Percentiles rank a stretch among this genome's conserved stretches.
phyloP scores from a whole-genome alignment of 2,329 filamentous ascomycete genomes.

The Arthrinium phaeospermum region DNA sequence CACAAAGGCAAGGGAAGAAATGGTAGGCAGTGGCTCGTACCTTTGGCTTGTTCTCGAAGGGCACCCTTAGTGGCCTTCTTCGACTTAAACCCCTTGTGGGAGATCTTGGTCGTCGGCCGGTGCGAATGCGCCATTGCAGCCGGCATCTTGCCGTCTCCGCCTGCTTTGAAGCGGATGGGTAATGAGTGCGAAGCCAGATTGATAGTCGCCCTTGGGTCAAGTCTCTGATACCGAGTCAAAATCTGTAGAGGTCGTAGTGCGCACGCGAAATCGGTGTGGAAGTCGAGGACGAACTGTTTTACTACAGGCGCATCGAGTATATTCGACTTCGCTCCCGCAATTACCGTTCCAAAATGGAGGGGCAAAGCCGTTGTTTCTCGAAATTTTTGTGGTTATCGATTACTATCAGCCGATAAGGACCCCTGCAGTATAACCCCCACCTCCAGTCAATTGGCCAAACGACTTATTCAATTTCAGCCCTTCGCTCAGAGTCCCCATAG shows the following conservation, averaged over 20 bases:
- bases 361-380: constrained; percentile 5
- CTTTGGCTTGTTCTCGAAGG: constrained; percentile 84
- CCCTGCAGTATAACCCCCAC: neutral
- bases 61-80: constrained; percentile 88
- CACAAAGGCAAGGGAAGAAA: neutral
- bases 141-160: constrained; percentile 76
- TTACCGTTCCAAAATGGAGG: constrained; percentile 13
- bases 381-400: constrained; percentile 23
- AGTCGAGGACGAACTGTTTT: neutral
- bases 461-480: neutral
- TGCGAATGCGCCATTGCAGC: constrained; percentile 80
- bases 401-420: constrained; percentile 19
- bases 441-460: neutral
- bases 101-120: constrained; percentile 86
- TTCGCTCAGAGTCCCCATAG: neutral
- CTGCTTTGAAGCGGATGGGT: constrained; percentile 89
- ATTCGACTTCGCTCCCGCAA: constrained; percentile 17
- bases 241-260: neutral
- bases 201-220: constrained; percentile 28
- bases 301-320: neutral
- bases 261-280: constrained; percentile 5
- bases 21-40: constrained; percentile 48
- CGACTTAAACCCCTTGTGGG: constrained; percentile 91
- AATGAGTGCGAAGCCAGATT: constrained; percentile 66
- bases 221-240: neutral